These are phyloP conservation scores for Dichomitus squalens DNA, from an alignment of 1,284 basidiomycete genomes.

Conservation along the genomic window DNA sequence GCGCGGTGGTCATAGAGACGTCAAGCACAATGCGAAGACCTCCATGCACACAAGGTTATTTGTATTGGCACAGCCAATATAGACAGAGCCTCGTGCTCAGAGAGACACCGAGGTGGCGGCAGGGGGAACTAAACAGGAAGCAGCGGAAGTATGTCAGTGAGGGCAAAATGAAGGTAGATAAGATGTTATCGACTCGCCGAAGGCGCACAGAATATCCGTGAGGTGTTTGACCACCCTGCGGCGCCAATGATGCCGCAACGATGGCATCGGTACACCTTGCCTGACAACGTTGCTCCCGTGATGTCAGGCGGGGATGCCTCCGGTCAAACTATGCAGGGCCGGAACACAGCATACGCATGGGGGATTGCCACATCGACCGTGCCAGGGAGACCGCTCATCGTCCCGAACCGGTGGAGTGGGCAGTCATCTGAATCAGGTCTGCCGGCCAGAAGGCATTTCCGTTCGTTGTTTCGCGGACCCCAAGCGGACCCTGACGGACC, in stretches of 20 bases:
- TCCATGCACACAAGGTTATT: constrained; percentile 28
- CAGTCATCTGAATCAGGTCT: background rate
- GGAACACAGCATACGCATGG: constrained; percentile 19
- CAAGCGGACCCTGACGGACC: constrained; percentile 17
- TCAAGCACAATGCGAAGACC: constrained; percentile 26
- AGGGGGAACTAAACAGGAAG: constrained; percentile 1
- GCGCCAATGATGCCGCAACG: constrained; percentile 30
- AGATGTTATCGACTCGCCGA: constrained; percentile 34
- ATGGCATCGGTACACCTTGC: constrained; percentile 30
- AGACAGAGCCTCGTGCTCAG: constrained; percentile 26
- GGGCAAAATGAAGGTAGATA: constrained; percentile 26
- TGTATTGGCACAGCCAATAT: constrained; percentile 26
- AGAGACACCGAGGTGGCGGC: constrained; percentile 18
- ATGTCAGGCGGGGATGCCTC: constrained; percentile 22
- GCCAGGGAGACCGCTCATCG: background rate
- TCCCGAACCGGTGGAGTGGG: background rate
- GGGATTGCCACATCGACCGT: background rate
- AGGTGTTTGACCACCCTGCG: constrained; percentile 18
- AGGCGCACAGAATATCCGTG: background rate
- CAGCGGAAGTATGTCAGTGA: constrained; percentile 15
- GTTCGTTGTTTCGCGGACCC: constrained; percentile 7
- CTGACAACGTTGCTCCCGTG: constrained; percentile 33
- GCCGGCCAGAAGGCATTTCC: background rate
- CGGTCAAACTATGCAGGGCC: constrained; percentile 22
- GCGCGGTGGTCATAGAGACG: constrained; percentile 32